phyloP scores from a whole-genome alignment of 2,329 filamentous ascomycete species.

The Penicillium sp. region DNA sequence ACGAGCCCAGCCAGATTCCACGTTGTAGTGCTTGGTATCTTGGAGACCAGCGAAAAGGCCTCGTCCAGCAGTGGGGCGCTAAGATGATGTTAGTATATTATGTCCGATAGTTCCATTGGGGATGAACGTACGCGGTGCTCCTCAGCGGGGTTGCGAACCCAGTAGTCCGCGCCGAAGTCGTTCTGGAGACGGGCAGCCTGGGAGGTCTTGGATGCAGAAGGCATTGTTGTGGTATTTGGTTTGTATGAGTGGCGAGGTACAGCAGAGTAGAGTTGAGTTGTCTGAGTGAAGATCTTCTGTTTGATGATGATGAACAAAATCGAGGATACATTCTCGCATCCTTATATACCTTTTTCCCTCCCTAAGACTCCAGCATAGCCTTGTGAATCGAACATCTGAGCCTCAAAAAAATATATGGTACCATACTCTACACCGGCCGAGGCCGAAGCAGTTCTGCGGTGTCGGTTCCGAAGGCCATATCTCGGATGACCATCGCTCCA shows the following conservation, averaged over 20 bases:
- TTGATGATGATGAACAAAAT: not conserved
- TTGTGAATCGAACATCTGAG: not conserved
- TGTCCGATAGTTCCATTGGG: too few species aligned
- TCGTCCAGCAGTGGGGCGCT: slow-evolving; percentile 35
- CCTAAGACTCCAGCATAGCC: not conserved
- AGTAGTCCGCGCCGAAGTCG: slow-evolving; percentile 38
- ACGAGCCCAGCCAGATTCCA: slow-evolving; percentile 37
- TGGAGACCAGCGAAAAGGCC: slow-evolving; percentile 41
- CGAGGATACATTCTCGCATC: not conserved
- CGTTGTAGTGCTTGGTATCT: slow-evolving; percentile 40
- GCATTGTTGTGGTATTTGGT: slow-evolving; percentile 6
- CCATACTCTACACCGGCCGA: not conserved
- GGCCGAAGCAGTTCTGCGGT: not conserved
- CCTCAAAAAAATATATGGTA: not conserved
- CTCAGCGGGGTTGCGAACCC: slow-evolving; percentile 27
- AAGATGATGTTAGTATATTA: slow-evolving; percentile 1
- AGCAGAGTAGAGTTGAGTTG: not conserved
- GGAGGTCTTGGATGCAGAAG: slow-evolving; percentile 7
- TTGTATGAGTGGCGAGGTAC: not conserved
- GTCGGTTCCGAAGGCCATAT: not conserved
- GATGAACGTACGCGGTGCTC: slow-evolving; percentile 23
- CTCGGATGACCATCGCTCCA: not conserved
- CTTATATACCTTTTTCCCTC: not conserved
- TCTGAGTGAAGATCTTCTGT: not conserved
- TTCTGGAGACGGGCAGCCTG: slow-evolving; percentile 29